Evolutionary conservation across 208 protist species (phyloP).

Genomic region (Crithidia acanthocephali): DNA sequence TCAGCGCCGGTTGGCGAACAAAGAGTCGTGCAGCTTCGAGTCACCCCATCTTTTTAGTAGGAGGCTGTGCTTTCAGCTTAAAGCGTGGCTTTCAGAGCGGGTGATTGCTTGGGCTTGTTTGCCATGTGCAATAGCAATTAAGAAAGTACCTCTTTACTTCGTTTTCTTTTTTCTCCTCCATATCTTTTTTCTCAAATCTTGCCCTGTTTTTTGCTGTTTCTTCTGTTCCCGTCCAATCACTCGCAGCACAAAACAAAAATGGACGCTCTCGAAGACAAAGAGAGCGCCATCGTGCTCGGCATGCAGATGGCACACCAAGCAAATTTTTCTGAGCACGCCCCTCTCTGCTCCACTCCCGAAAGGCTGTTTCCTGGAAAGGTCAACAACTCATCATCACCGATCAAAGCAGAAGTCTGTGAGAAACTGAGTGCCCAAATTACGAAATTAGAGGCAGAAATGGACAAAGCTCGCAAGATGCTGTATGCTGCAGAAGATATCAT

Average conservation of each 20-base stretch:
- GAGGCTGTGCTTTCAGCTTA: no score
- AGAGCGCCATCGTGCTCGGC: not conserved
- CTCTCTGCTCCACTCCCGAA: constrained; percentile 1
- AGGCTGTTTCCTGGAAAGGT: not conserved
- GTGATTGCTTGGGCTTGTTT: no score
- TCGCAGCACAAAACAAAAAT: not conserved
- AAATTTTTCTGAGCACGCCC: not conserved
- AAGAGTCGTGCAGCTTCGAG: no score
- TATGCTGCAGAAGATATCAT: constrained; percentile 28
- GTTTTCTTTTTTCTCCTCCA: not conserved
- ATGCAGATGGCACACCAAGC: not conserved
- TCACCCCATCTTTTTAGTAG: no score
- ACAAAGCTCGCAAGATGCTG: not conserved
- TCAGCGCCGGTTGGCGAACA: no score
- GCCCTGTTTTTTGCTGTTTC: no score
- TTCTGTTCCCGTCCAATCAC: no score
- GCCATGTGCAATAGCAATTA: no score
- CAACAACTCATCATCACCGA: not conserved
- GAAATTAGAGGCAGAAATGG: constrained; percentile 4
- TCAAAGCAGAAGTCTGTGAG: not conserved
- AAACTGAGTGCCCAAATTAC: not conserved
- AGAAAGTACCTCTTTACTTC: not conserved
- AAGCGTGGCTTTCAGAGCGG: no score
- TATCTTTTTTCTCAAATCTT: no score
- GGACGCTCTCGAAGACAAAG: not conserved